Percentiles rank a stretch among this genome's conserved stretches.
phyloP scores from a whole-genome alignment of 164 flowering plant genomes.

The Protea cynaroides region DNA sequence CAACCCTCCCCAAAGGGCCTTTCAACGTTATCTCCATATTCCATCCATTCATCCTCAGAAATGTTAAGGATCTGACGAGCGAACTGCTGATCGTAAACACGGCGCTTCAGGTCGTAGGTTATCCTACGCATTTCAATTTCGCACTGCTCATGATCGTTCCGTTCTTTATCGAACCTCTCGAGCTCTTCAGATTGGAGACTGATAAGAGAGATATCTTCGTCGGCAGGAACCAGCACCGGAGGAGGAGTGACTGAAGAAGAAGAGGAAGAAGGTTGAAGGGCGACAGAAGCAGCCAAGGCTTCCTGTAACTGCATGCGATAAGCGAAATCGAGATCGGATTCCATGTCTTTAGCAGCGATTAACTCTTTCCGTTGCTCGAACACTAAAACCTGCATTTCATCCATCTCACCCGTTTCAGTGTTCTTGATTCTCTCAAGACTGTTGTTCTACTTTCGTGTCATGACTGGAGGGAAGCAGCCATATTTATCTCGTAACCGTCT shows the following conservation, averaged over 20 bases:
- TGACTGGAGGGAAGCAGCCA: too few species aligned
- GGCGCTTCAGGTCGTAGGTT: constrained; percentile 35
- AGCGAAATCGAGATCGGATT: constrained; percentile 53
- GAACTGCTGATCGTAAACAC: constrained; percentile 45
- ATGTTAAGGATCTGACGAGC: constrained; percentile 37
- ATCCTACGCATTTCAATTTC: constrained; percentile 25
- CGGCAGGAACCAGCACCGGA: constrained; percentile 4
- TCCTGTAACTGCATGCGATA: constrained; percentile 57
- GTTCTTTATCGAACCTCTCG: constrained; percentile 26
- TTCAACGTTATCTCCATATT: constrained; percentile 38
- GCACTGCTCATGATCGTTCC: constrained; percentile 23
- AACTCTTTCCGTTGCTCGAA: constrained; percentile 33
- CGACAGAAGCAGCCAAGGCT: constrained; percentile 47
- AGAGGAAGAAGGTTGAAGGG: constrained; percentile 28
- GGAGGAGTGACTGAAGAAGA: constrained; percentile 7
- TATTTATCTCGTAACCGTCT: too few species aligned
- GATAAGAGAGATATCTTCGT: constrained; percentile 8
- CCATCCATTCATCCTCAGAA: constrained; percentile 45
- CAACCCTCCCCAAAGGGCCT: constrained; percentile 43
- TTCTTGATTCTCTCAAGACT: background rate
- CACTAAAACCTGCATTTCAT: constrained; percentile 10
- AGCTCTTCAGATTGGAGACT: constrained; percentile 32
- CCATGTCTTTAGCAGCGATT: constrained; percentile 24
- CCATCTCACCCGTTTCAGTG: background rate
- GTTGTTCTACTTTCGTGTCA: too few species aligned